A percentile compares a stretch with the other conserved stretches of the same genome.
These are phyloP conservation scores for Yamadazyma taylorii DNA, from an alignment of 1,139 yeast genomes.

Conservation along the genomic window DNA sequence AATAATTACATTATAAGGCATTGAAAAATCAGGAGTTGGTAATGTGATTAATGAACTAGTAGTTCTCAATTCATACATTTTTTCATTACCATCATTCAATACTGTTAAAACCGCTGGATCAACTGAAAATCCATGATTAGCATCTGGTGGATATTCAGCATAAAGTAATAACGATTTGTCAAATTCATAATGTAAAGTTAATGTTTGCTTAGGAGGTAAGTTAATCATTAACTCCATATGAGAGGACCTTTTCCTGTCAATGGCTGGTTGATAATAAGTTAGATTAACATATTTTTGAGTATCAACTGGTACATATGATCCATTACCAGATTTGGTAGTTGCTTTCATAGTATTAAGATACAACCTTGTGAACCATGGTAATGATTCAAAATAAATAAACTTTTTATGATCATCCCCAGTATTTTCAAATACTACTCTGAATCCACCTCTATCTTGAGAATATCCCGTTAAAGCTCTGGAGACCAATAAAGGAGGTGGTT, in stretches of 20 bases:
- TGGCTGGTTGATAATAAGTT: slow-evolving; percentile 70
- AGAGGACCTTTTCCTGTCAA: slow-evolving; percentile 78
- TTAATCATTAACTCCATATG: slow-evolving; percentile 69
- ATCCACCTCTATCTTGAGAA: slow-evolving; percentile 88
- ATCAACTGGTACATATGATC: slow-evolving; percentile 20
- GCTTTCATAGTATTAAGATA: slow-evolving; percentile 66
- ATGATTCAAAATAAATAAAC: slow-evolving; percentile 71
- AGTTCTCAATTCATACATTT: slow-evolving; percentile 67
- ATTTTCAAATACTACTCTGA: slow-evolving; percentile 74
- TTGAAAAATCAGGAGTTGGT: slow-evolving; percentile 97
- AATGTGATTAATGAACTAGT: slow-evolving; percentile 80
- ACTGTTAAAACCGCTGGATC: slow-evolving; percentile 84
- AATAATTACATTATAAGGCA: slow-evolving; percentile 98
- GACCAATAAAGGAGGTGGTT: slow-evolving; percentile 65
- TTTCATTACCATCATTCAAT: slow-evolving; percentile 23
- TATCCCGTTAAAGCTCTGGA: slow-evolving; percentile 90
- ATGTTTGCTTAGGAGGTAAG: slow-evolving; percentile 63
- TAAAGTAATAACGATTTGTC: slow-evolving; percentile 83
- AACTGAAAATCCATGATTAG: slow-evolving; percentile 95
- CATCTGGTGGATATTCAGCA: slow-evolving; percentile 98
- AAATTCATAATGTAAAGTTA: slow-evolving; percentile 72
- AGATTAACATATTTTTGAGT: slow-evolving; percentile 37
- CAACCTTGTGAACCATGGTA: slow-evolving; percentile 93
- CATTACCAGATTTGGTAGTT: slow-evolving; percentile 17
- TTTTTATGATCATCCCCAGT: slow-evolving; percentile 40